Evolutionary conservation across 352 stramenopile species (phyloP), one percentile per base, ranked within the genome.

Genomic region (Paralagenidium karlingii): DNA sequence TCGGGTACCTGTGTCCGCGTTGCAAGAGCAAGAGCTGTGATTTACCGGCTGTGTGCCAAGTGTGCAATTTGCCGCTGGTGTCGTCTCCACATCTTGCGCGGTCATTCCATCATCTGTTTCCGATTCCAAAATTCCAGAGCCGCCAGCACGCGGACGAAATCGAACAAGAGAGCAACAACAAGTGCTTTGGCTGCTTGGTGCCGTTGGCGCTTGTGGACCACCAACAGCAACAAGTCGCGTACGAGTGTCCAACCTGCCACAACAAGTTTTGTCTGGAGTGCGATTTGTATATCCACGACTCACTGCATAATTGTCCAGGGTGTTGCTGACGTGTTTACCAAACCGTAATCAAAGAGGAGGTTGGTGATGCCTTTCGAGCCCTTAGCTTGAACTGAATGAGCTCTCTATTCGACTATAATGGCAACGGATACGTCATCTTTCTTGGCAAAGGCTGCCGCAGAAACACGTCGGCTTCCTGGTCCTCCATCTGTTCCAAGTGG

Each of bases 31-130:
- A 96, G 56, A 92, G 80, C 53, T 94, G 89, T 27, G 94, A 98
- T 47, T 60, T 98, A 5, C 94, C 94, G 16, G 95, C 80, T 1
- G 89, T 93, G 42, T 99, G 94, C 69, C 76, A 93, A 43, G 90
- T 99, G 19, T 99, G 94, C 64, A 94, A 92, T 47, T 55, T 99
- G 38, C 87, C 95, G 46, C 68, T 99, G n/a, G 92, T 91, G 24
- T 86, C 95, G 40, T 96, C 93, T 28, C 91, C 94, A n/a, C 94
- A 98, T 55, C 71, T 99, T 12, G 94, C 94, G 45, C 70, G 94
- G 16, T 97, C 86, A 5, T 98, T 98, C 68, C 95, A 99, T 59
- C 95, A 99, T 63, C 74, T 99, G 38, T 99, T 99, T 53, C 94
- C 94, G 3, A 86, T 99, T 8, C 65, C 76, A 37, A 92, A 91